Evolutionary conservation across 768 basidiomycete genomes (phyloP), one percentile per base, ranked within the genome.

Genomic region (Pulveroboletus ravenelii): DNA sequence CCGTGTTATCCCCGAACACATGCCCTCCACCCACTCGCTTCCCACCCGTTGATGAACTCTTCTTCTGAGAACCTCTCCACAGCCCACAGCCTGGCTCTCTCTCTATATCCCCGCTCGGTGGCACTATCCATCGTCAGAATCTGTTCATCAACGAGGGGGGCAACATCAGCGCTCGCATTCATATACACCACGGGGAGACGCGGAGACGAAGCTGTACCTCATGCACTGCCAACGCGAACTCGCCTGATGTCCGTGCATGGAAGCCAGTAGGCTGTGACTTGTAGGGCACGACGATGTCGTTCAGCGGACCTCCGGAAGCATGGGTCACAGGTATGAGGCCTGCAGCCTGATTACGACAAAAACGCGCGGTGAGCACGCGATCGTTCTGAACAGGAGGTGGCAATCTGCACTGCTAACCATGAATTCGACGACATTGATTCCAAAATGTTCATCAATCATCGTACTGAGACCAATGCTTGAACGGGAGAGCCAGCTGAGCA

Each of bases 381-480:
- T 35, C 5, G 31, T 29, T 51, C 10, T 35, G n/a, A 9, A 32
- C 4, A n/a, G 31, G 34, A 8, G 29, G 38, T 10, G 41, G 17
- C 45, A 51, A 29, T 55, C 7, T 18, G 42, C 43, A 51, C 56
- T 18, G 66, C 79, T 56, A 43, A 89, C 94, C 94, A 98, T 95
- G 59, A 89, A 95, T 66, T 99, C 95, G 8, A 99, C 95, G 34
- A 99, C 78, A 59, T 93, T 96, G 66, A 99, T 98, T 3, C 96
- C 95, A 55, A 98, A 99, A 65, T 99, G 95, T 67, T 99, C 95
- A 62, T 98, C 93, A 0, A 93, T 79, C 95, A 99, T 99, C 13
- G 95, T 96, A 62, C 90, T 94, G 23, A 98, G 64, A 0, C 95
- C 94, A 14, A 97, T 77, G 54, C 85, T 88, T 2, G 93, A 82